Evolutionary conservation across 202 grass and related monocot genomes (phyloP).

Genomic region (Schoenoplectus triqueter): DNA sequence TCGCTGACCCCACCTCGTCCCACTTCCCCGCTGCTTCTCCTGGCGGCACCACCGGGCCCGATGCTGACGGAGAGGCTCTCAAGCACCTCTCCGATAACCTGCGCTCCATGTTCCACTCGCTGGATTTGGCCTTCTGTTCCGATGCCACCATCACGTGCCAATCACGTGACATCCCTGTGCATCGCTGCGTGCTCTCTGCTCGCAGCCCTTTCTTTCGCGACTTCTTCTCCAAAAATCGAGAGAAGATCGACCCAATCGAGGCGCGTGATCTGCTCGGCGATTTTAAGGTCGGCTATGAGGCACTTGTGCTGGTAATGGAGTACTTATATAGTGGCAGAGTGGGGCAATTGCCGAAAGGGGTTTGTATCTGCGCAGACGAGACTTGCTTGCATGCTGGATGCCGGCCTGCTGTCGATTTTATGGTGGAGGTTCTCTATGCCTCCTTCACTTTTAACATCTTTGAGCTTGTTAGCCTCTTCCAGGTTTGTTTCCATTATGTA

Average conservation of each 20-base stretch:
- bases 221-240: constrained; percentile 55
- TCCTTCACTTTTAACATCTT: constrained; percentile 78
- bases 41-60: neutral
- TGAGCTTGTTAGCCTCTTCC: constrained; percentile 93
- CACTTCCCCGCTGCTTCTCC: neutral
- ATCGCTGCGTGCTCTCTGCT: constrained; percentile 84
- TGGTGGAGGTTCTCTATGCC: constrained; percentile 80
- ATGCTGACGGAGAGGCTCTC: constrained; percentile 67
- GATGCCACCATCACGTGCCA: constrained; percentile 57
- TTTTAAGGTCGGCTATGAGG: constrained; percentile 68
- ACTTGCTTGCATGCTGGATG: constrained; percentile 71
- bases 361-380: constrained; percentile 77
- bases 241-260: constrained; percentile 33
- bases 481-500: constrained; percentile 48
- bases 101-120: constrained; percentile 50
- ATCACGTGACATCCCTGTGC: constrained; percentile 45
- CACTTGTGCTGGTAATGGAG: constrained; percentile 65
- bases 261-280: constrained; percentile 56
- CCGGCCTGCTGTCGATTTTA: constrained; percentile 70
- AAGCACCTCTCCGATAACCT: constrained; percentile 86
- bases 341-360: constrained; percentile 57
- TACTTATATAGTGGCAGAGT: constrained; percentile 91
- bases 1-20: constrained; percentile 15
- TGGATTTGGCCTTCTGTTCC: constrained; percentile 59
- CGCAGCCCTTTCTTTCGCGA: constrained; percentile 78